Evolutionary conservation across 192 early-diverging fungal genomes (phyloP).

Genomic region (Dissophora globulifera): DNA sequence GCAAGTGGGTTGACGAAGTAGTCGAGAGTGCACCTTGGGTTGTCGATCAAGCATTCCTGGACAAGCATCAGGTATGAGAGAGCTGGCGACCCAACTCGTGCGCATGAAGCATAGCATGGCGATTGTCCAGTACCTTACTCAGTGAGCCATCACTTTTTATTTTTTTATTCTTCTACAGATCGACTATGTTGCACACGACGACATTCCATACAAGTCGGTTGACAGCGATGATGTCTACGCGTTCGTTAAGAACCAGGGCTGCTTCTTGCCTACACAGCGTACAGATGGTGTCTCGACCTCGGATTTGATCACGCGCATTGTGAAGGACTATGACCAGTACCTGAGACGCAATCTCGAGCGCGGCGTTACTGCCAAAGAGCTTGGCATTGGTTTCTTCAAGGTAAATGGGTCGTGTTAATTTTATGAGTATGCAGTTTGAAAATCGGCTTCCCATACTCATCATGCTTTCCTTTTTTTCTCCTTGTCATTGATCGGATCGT

Average conservation of each 20-base stretch:
- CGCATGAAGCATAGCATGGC: neutral
- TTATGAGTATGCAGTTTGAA: too few species aligned
- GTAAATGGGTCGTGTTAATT: too few species aligned
- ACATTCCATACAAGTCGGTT: slow-evolving; percentile 76
- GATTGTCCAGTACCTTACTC: too few species aligned
- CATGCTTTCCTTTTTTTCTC: too few species aligned
- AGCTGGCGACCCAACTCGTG: neutral
- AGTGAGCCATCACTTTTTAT: too few species aligned
- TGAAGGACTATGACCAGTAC: slow-evolving; percentile 87
- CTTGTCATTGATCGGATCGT: too few species aligned
- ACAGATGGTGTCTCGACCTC: slow-evolving; percentile 87
- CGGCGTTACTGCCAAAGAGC: slow-evolving; percentile 82
- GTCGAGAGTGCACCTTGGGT: slow-evolving; percentile 81
- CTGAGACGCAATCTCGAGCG: slow-evolving; percentile 86
- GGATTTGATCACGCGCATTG: slow-evolving; percentile 86
- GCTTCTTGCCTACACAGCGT: slow-evolving; percentile 72
- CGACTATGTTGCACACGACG: slow-evolving; percentile 88
- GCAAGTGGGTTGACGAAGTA: slow-evolving; percentile 88
- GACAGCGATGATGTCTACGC: slow-evolving; percentile 81
- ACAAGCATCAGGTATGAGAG: slow-evolving; percentile 62
- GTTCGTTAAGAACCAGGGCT: slow-evolving; percentile 81
- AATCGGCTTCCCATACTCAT: too few species aligned
- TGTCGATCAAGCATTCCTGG: slow-evolving; percentile 79
- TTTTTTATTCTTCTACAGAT: slow-evolving; percentile 54
- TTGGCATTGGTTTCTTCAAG: slow-evolving; percentile 85